Base-by-base conservation (phyloP, 1,284 basidiomycete species). In the Pseudozyma flocculosa region DNA sequence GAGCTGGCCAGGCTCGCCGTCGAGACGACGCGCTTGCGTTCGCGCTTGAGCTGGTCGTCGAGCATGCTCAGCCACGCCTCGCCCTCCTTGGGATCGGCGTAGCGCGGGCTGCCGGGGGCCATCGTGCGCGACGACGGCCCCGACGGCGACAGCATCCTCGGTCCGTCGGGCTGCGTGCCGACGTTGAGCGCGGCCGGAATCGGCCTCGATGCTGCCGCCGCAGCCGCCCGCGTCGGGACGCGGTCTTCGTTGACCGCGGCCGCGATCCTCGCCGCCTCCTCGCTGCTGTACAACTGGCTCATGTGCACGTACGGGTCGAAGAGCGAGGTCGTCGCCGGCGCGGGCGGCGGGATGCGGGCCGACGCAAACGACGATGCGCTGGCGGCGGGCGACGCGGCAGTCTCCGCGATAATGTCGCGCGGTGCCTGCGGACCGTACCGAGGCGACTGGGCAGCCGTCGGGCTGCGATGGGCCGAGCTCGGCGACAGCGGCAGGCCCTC, bases 281-380 rank as follows among this genome's bases (percentile, higher is more conserved):
- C 48, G 14, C 50, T 30, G 0, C 45, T 38, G 42, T 61, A 61
- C 8, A 61, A 47, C 2, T 47, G 53, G 8, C 52, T 55, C 8
- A 58, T 50, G 40, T 65, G 57, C 24, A 51, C n/a, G 45, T 57
- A 61, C 0, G 62, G 59, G 40, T 61, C 54, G 50, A 61, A 57
- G 22, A 54, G 24, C 9, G 53, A 56, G 0, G 57, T 50, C 11
- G 40, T 15, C 11, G 55, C 34, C 4, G 59, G 57, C 3, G 54
- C 54, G 7, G 57, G 57, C 17, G 56, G 57, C 4, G 52, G 49
- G 19, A 64, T 60, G 19, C 48, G 51, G 34, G 45, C 51, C 5
- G 49, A 51, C 9, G 52, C 48, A n/a, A 51, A 11, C 5, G 26
- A 29, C 26, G 11, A 29, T 11, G 26, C 26, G 11, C 26, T 11